phyloP scores from a whole-genome alignment of 768 basidiomycete species.

The Russula olivacea region DNA sequence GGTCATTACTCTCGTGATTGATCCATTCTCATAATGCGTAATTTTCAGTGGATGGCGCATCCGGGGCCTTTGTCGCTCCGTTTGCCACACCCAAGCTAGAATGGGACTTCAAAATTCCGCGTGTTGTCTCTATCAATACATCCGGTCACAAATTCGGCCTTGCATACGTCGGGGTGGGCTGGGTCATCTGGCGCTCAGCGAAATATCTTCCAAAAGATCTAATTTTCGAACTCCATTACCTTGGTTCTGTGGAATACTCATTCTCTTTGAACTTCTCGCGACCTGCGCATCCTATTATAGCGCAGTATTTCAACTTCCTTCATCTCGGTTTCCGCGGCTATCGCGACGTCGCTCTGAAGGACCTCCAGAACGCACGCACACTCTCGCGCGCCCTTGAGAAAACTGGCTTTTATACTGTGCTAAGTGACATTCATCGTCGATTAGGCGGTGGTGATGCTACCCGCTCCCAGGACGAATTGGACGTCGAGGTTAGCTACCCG shows the following conservation, averaged over 20 bases:
- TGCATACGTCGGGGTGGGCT: constrained; percentile 54
- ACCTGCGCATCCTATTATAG: constrained; percentile 55
- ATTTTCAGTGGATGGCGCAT: constrained; percentile 48
- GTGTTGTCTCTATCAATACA: constrained; percentile 54
- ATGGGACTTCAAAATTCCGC: constrained; percentile 58
- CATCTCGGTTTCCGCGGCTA: constrained; percentile 56
- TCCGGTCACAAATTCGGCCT: constrained; percentile 59
- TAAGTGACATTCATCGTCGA: constrained; percentile 51
- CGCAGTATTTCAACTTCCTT: constrained; percentile 58
- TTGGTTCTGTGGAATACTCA: constrained; percentile 63
- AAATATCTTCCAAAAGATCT: constrained; percentile 59
- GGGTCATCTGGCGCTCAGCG: constrained; percentile 57
- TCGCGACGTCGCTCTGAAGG: constrained; percentile 41
- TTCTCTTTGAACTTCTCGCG: constrained; percentile 61
- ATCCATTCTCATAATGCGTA: constrained; percentile 7
- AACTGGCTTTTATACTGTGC: constrained; percentile 45
- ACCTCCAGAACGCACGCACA: constrained; percentile 58
- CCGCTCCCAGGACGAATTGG: constrained; percentile 41
- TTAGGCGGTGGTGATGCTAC: constrained; percentile 26
- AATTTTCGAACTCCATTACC: constrained; percentile 56
- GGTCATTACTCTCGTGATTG: not conserved
- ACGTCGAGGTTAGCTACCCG: constrained; percentile 46
- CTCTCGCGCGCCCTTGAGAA: constrained; percentile 57
- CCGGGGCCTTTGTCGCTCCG: constrained; percentile 58
- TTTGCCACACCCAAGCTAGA: constrained; percentile 48